Conservation (phyloP, 176 grass and related monocot genomes). For the Carex cristatella region DNA sequence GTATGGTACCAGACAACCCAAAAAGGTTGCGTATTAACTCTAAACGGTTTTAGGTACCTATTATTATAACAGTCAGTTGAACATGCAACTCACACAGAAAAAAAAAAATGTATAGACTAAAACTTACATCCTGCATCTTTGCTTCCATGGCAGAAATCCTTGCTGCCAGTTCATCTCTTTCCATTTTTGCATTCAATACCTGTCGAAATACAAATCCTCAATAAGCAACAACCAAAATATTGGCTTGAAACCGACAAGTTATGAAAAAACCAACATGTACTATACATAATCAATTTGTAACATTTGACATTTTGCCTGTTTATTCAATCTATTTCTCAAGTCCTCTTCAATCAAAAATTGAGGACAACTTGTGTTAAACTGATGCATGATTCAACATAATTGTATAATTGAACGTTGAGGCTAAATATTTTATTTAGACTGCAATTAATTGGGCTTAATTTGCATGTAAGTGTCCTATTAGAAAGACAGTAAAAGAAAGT, state of each 20-base stretch:
- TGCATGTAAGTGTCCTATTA: neutral
- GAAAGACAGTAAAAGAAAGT: neutral
- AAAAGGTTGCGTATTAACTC: neutral
- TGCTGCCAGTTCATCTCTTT: constrained; percentile 46
- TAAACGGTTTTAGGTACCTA: neutral
- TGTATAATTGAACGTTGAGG: neutral
- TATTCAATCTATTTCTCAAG: neutral
- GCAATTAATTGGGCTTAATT: neutral
- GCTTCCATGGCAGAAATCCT: constrained; percentile 56
- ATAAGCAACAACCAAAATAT: neutral
- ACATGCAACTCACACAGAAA: neutral
- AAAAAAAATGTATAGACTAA: neutral
- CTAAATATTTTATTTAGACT: neutral
- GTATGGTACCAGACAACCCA: neutral
- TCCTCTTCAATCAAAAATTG: neutral
- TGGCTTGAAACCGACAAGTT: constrained; percentile 18
- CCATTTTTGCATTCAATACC: constrained; percentile 42
- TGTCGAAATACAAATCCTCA: constrained; percentile 26
- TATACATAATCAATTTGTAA: neutral
- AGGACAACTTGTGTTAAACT: neutral
- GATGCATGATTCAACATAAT: neutral
- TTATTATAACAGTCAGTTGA: neutral
- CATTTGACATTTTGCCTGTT: neutral
- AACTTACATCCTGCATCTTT: constrained; percentile 57
- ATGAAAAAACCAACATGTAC: neutral